Evolutionary conservation across 257 asterid genomes (phyloP).

Genomic region (Cruciata laevipes): DNA sequence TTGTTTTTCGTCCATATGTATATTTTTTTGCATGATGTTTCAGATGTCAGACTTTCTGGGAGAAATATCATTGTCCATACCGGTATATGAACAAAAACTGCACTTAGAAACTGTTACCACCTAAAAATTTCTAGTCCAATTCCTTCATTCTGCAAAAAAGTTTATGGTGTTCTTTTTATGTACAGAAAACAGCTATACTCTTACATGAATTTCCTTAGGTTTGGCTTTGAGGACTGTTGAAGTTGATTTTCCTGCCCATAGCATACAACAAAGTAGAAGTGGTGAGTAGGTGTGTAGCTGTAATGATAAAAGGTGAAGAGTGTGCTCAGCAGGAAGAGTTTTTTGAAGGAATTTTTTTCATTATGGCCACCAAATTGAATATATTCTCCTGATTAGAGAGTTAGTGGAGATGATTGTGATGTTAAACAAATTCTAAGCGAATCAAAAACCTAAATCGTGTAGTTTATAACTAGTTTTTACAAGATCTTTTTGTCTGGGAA

Average conservation of each 20-base stretch:
- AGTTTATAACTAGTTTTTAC: background rate
- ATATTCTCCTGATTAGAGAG: conserved; percentile 2
- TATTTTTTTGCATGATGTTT: no score
- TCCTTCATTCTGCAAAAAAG: no score
- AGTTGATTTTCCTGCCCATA: background rate
- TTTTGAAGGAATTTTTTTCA: background rate
- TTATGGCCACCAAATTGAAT: background rate
- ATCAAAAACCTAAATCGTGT: background rate
- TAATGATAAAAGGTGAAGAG: background rate
- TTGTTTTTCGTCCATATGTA: no score
- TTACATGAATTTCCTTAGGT: background rate
- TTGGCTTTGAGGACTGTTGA: no score
- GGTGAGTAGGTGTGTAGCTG: background rate
- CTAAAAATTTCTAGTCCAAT: no score
- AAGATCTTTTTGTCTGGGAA: conserved; percentile 4
- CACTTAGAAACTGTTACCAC: no score
- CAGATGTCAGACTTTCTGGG: no score
- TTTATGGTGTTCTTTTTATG: no score
- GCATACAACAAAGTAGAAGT: background rate
- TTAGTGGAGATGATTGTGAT: background rate
- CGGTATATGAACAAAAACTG: no score
- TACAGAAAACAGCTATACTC: no score
- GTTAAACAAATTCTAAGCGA: background rate
- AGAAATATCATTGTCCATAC: no score
- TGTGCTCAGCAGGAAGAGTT: background rate